A percentile compares a stretch with the other conserved stretches of the same genome.
phyloP scores from a whole-genome alignment of 106 monocot genomes.

The Dendrobium nobile region DNA sequence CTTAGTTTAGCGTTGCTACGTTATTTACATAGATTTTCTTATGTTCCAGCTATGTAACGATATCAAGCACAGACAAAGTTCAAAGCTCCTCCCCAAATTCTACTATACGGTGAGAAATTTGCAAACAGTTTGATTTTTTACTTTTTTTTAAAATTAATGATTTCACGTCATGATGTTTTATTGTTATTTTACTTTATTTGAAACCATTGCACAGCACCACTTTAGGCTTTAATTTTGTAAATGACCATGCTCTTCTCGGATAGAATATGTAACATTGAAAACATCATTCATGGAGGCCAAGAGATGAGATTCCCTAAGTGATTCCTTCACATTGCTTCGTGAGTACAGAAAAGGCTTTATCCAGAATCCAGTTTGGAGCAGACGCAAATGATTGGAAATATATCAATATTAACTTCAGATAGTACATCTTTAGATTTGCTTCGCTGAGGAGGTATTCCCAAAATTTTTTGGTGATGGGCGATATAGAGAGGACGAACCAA shows the following conservation, averaged over 20 bases:
- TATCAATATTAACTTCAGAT: not conserved
- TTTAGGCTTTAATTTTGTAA: not conserved
- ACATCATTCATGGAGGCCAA: not conserved
- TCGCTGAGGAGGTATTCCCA: not conserved
- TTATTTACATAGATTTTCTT: not conserved
- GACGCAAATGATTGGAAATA: not conserved
- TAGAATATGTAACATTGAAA: not conserved
- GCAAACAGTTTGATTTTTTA: not conserved
- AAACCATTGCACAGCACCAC: not conserved
- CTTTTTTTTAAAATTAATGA: not conserved
- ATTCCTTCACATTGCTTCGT: not conserved
- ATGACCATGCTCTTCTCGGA: not conserved
- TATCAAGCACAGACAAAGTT: constrained; percentile 7
- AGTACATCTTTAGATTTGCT: not conserved
- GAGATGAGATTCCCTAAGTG: not conserved
- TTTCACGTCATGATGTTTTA: not conserved
- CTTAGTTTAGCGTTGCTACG: not conserved
- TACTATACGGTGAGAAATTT: constrained; percentile 2
- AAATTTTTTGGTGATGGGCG: not conserved
- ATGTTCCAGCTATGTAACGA: constrained; percentile 1
- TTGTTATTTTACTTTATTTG: not conserved
- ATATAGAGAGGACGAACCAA: not conserved
- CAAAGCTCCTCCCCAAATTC: not conserved
- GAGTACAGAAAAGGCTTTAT: not conserved
- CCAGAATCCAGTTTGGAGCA: not conserved